Percentiles rank a stretch among this genome's conserved stretches.
Evolutionary conservation across 495 filamentous ascomycete species (phyloP).

Genomic region (Penicillium egyptiacum): DNA sequence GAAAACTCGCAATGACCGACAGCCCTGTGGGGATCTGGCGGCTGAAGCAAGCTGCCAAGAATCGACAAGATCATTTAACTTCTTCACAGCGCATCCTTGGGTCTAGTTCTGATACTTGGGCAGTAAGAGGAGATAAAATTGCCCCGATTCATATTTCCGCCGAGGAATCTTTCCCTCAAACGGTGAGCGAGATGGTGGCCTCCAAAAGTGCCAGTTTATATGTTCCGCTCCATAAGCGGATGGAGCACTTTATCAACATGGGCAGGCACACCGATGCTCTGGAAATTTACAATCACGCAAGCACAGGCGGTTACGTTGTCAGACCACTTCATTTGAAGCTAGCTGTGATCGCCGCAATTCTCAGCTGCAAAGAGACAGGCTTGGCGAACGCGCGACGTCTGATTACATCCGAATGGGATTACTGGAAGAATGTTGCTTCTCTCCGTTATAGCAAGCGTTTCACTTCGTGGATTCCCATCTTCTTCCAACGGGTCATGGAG

Average conservation of each 20-base stretch:
- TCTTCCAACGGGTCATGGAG: conserved; percentile 42
- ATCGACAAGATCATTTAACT: conserved; percentile 32
- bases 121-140: conserved; percentile 13
- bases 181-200: conserved; percentile 27
- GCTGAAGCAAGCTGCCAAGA: conserved; percentile 45
- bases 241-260: conserved; percentile 40
- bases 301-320: conserved; percentile 27
- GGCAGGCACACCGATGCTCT: conserved; percentile 36
- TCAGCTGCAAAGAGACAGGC: conserved; percentile 27
- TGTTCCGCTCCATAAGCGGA: conserved; percentile 37
- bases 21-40: conserved; percentile 45
- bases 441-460: conserved; percentile 19
- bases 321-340: conserved; percentile 39
- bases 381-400: conserved; percentile 31
- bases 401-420: conserved; percentile 34
- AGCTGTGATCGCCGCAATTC: conserved; percentile 38
- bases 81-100: conserved; percentile 42
- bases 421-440: conserved; percentile 13
- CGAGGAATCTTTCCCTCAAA: conserved; percentile 25
- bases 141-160: conserved; percentile 21
- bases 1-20: conserved; percentile 34
- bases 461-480: conserved; percentile 32
- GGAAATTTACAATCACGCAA: conserved; percentile 29
- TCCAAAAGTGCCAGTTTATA: conserved; percentile 34
- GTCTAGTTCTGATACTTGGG: conserved; percentile 17